Conservation (phyloP, 352 stramenopile species). For the Detonula confervacea region DNA sequence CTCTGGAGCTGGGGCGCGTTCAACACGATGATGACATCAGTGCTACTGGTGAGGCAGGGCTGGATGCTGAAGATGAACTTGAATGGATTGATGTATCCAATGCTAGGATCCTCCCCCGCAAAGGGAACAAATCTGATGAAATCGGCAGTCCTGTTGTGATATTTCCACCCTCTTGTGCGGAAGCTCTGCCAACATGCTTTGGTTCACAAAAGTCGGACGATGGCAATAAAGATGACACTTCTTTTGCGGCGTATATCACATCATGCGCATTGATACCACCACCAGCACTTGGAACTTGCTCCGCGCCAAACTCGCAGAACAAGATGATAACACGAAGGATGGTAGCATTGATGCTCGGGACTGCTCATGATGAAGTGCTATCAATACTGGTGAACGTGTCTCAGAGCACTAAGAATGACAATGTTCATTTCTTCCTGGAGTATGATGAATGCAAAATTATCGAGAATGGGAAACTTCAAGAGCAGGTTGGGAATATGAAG, state of each 20-base stretch:
- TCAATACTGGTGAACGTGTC: conserved; percentile 40
- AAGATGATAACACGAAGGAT: conserved; percentile 9
- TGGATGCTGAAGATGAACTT: conserved; percentile 20
- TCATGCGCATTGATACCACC: conserved; percentile 44
- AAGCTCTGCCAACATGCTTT: not conserved
- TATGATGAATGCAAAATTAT: conserved; percentile 35
- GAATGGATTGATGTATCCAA: conserved; percentile 54
- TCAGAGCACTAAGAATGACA: not conserved
- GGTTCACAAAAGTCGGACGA: not conserved
- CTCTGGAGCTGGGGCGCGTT: conserved; percentile 36
- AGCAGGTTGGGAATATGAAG: not conserved
- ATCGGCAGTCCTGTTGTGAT: conserved; percentile 12
- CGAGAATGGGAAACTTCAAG: conserved; percentile 12
- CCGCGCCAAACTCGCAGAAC: not conserved
- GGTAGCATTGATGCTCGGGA: conserved; percentile 30
- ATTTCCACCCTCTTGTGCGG: conserved; percentile 24
- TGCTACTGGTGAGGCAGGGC: not conserved
- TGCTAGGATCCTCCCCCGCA: not conserved
- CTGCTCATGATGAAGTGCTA: conserved; percentile 29
- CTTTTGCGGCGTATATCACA: conserved; percentile 18
- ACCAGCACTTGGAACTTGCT: conserved; percentile 14
- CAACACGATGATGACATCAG: conserved; percentile 2
- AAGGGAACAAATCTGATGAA: not conserved
- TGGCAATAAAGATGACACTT: not conserved
- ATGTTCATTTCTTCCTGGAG: conserved; percentile 26